Evolutionary conservation across 495 filamentous ascomycete species (phyloP).

Genomic region (Lasiosphaeriaceae sp.): DNA sequence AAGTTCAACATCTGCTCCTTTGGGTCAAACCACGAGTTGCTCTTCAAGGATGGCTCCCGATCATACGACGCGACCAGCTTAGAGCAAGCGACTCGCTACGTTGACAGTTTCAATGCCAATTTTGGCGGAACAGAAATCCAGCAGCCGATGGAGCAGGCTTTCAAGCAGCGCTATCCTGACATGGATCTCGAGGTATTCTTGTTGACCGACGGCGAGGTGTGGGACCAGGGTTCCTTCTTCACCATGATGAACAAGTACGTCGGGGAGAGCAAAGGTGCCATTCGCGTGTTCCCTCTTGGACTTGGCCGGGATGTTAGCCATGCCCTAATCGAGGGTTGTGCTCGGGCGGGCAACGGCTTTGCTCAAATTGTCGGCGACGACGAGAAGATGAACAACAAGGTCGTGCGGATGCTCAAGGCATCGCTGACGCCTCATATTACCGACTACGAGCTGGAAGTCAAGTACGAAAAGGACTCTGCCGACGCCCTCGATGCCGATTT

Average conservation of each 20-base stretch:
- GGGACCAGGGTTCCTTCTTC: conserved; percentile 53
- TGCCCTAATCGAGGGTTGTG: conserved; percentile 63
- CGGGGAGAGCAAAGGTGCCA: conserved; percentile 39
- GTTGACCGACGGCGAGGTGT: conserved; percentile 70
- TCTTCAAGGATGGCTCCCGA: conserved; percentile 54
- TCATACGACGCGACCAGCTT: conserved; percentile 51
- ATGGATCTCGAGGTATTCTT: conserved; percentile 61
- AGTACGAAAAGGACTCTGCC: conserved; percentile 42
- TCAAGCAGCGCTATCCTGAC: conserved; percentile 47
- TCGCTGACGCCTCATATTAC: conserved; percentile 58
- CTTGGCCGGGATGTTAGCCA: conserved; percentile 61
- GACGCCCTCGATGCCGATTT: conserved; percentile 39
- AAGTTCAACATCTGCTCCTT: conserved; percentile 78
- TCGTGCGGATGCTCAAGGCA: conserved; percentile 69
- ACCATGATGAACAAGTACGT: conserved; percentile 50
- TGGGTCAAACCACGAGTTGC: conserved; percentile 47
- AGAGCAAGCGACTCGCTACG: conserved; percentile 46
- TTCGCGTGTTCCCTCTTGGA: conserved; percentile 64
- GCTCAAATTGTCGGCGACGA: conserved; percentile 54
- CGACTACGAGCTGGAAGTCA: conserved; percentile 57
- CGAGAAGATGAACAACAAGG: conserved; percentile 59
- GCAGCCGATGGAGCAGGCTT: conserved; percentile 46
- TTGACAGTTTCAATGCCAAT: conserved; percentile 44
- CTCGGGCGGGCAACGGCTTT: conserved; percentile 64
- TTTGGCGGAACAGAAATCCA: conserved; percentile 70